Evolutionary conservation across 169 alveolate genomes (phyloP).

Genomic region (Ichthyophthirius multifiliis): DNA sequence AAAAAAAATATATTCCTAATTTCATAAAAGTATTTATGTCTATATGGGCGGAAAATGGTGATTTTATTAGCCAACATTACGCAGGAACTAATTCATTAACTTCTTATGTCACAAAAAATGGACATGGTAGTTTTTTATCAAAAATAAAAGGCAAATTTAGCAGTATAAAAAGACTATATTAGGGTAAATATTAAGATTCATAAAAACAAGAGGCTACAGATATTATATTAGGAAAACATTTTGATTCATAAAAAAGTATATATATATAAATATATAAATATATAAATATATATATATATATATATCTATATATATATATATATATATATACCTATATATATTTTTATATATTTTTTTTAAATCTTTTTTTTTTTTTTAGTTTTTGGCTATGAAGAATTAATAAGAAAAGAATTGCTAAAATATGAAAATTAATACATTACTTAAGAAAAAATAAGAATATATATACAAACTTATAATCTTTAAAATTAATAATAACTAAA

Average conservation of each 20-base stretch:
- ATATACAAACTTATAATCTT: background rate
- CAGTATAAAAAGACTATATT: conserved; percentile 46
- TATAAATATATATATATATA: background rate
- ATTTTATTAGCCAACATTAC: conserved; percentile 44
- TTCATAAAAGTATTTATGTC: conserved; percentile 42
- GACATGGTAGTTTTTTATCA: conserved; percentile 40
- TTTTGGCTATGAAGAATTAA: background rate
- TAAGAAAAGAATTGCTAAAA: background rate
- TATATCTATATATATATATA: background rate
- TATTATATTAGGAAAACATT: background rate
- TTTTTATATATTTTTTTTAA: background rate
- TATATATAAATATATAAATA: background rate
- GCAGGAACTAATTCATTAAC: conserved; percentile 60
- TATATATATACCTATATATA: background rate
- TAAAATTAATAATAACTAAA: background rate
- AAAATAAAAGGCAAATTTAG: conserved; percentile 36
- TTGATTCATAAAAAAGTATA: background rate
- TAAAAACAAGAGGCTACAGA: background rate
- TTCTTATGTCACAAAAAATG: conserved; percentile 52
- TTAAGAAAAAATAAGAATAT: background rate
- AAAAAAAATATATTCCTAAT: background rate
- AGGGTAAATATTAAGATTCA: conserved; percentile 44
- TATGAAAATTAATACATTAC: background rate
- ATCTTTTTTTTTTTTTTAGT: no score
- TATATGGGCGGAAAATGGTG: conserved; percentile 60